A percentile compares a stretch with the other conserved stretches of the same genome.
Evolutionary conservation across 441 rosid species (phyloP).

Genomic region (Brassica balearica): DNA sequence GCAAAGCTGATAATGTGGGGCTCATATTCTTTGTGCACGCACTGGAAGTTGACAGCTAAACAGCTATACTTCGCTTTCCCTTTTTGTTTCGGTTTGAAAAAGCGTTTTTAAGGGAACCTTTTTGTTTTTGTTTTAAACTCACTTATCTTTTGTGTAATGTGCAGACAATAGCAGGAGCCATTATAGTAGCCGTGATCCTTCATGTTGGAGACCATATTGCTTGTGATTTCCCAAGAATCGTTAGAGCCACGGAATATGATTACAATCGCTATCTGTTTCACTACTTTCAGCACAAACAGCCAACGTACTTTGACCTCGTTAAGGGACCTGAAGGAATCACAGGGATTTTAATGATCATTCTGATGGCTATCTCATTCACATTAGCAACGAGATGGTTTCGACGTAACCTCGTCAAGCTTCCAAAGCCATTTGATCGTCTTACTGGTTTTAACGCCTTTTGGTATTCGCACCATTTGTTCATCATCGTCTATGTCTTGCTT

Average conservation of each 20-base stretch:
- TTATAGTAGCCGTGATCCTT: conserved; percentile 44
- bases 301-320: conserved; percentile 46
- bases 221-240: conserved; percentile 46
- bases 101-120: neutral
- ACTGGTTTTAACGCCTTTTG: conserved; percentile 85
- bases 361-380: conserved; percentile 67
- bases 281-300: conserved; percentile 38
- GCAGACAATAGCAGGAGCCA: conserved; percentile 49
- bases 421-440: conserved; percentile 41
- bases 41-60: conserved; percentile 43
- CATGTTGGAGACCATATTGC: conserved; percentile 47
- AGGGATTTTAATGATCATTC: conserved; percentile 65
- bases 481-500: conserved; percentile 66
- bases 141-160: neutral
- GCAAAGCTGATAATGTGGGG: conserved; percentile 40
- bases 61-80: conserved; percentile 22
- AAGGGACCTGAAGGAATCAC: conserved; percentile 59
- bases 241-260: conserved; percentile 34
- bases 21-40: conserved; percentile 45
- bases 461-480: conserved; percentile 77
- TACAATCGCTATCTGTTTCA: conserved; percentile 44
- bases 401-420: conserved; percentile 44
- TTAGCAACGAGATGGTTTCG: conserved; percentile 55
- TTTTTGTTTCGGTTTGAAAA: neutral
- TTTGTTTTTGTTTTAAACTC: neutral